A percentile compares a stretch with the other conserved stretches of the same genome.
phyloP scores from a whole-genome alignment of 176 grass and related monocot species.

The Bothriochloa decipiens region DNA sequence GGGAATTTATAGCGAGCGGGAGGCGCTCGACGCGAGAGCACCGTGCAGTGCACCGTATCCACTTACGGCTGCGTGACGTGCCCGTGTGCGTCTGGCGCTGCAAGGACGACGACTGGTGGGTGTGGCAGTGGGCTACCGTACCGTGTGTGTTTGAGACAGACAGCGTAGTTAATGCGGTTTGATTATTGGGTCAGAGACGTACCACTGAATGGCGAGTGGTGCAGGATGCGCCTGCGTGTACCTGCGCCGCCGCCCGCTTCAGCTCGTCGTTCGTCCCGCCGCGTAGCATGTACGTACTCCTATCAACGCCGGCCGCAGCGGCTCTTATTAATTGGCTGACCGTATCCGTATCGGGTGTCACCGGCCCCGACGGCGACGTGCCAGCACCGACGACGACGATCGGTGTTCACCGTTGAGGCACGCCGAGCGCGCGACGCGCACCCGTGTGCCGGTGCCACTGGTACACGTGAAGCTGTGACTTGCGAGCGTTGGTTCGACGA shows the following conservation, averaged over 20 bases:
- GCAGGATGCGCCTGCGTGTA: background rate
- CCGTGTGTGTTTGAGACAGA: background rate
- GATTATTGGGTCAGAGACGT: background rate
- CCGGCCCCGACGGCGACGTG: background rate
- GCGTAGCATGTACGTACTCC: background rate
- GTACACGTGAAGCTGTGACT: too few species aligned
- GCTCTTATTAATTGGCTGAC: background rate
- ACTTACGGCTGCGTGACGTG: background rate
- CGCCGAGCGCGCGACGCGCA: too few species aligned
- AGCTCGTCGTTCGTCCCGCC: background rate
- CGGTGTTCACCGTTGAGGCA: too few species aligned
- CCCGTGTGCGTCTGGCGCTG: background rate
- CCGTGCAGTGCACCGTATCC: background rate
- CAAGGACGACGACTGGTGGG: background rate
- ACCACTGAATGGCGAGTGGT: background rate
- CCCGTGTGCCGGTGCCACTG: too few species aligned
- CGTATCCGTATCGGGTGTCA: background rate
- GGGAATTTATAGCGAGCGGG: background rate
- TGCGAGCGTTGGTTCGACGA: too few species aligned
- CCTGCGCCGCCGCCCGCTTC: background rate
- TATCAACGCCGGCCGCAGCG: background rate
- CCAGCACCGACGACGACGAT: too few species aligned
- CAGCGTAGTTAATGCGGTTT: background rate
- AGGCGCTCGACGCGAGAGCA: background rate
- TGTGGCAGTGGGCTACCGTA: background rate